phyloP scores from a whole-genome alignment of 1,139 yeast species.

The Waltiozyma sp. region DNA sequence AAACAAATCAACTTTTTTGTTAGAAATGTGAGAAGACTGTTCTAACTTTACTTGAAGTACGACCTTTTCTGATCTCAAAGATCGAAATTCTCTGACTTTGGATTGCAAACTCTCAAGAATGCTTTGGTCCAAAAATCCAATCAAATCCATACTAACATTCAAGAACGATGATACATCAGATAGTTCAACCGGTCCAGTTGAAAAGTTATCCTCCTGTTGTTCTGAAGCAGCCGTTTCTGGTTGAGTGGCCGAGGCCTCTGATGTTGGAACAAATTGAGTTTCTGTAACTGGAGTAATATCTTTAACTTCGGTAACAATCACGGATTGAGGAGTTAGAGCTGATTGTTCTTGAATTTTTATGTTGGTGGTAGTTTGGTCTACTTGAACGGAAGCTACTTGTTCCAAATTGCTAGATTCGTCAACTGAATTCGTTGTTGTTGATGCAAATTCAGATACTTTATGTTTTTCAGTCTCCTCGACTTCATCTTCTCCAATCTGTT shows the following conservation, averaged over 20 bases:
- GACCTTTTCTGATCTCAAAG: constrained; percentile 39
- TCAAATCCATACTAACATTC: constrained; percentile 21
- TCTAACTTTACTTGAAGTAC: constrained; percentile 44
- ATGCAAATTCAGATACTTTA: not conserved
- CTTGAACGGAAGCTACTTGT: not conserved
- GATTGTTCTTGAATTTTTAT: not conserved
- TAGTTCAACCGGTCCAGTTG: not conserved
- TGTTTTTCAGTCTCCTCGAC: too few relatives aligned
- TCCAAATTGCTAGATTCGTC: not conserved
- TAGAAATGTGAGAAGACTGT: constrained; percentile 33
- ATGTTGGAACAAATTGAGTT: not conserved
- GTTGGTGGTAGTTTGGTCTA: not conserved
- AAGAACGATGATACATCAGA: constrained; percentile 24
- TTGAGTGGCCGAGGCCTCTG: not conserved
- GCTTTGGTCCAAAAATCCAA: constrained; percentile 18
- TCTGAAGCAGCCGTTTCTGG: not conserved
- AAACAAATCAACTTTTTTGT: constrained; percentile 24
- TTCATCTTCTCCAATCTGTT: not conserved
- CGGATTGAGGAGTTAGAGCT: not conserved
- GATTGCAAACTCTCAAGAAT: constrained; percentile 28
- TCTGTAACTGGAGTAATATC: too few relatives aligned
- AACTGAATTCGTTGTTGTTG: not conserved
- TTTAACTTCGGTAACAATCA: too few relatives aligned
- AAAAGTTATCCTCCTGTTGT: not conserved
- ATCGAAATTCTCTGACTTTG: constrained; percentile 37